Percentiles rank a stretch among this genome's conserved stretches.
Evolutionary conservation across 257 asterid species (phyloP).

Genomic region (Lycium ferocissimum): DNA sequence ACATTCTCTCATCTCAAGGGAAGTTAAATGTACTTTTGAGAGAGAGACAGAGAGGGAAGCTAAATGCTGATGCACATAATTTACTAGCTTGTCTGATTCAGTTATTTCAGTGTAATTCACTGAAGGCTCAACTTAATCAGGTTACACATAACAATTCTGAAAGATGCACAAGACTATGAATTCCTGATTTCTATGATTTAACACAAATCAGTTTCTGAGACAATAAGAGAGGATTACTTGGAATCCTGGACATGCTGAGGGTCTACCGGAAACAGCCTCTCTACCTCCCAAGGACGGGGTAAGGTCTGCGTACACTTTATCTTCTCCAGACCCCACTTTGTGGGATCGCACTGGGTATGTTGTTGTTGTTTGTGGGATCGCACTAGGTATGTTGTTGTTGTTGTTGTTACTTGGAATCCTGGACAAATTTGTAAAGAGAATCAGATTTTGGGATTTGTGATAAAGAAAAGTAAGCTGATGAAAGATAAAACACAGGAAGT

Average conservation of each 20-base stretch:
- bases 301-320: too few relatives aligned
- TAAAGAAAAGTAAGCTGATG: constrained; percentile 3
- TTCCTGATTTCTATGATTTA: neutral
- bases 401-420: neutral
- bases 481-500: neutral
- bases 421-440: neutral
- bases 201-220: neutral
- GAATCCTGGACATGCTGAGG: neutral
- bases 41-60: neutral
- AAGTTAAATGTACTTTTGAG: too few relatives aligned
- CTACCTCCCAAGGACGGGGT: too few relatives aligned
- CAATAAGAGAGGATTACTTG: neutral
- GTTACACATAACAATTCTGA: neutral
- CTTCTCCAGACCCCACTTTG: too few relatives aligned
- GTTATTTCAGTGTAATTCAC: neutral
- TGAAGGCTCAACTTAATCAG: neutral
- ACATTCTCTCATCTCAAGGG: too few relatives aligned
- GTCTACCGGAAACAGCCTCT: too few relatives aligned
- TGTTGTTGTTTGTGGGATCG: too few relatives aligned
- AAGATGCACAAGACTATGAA: neutral
- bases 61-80: neutral
- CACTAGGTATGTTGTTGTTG: too few relatives aligned
- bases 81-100: neutral
- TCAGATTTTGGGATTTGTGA: constrained; percentile 2
- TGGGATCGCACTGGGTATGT: too few relatives aligned